phyloP scores from a whole-genome alignment of 2,329 filamentous ascomycete species.

The Sporothrix curviconia region DNA sequence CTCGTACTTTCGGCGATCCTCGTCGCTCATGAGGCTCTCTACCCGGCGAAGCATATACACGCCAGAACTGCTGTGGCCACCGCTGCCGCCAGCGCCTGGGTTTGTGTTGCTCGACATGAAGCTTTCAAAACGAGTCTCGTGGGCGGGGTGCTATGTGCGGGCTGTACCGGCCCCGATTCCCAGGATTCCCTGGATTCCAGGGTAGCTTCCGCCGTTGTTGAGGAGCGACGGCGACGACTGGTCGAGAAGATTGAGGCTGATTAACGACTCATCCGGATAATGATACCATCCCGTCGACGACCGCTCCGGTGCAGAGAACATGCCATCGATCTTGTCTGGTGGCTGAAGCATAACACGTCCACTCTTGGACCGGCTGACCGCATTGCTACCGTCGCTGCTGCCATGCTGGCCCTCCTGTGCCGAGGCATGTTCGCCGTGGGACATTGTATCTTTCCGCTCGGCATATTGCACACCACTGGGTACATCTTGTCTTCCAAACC shows the following conservation, averaged over 20 bases:
- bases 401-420: background rate
- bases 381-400: no score
- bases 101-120: conserved; percentile 51
- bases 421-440: background rate
- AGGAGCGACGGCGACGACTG: conserved; percentile 19
- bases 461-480: background rate
- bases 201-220: conserved; percentile 33
- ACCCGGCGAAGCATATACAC: conserved; percentile 62
- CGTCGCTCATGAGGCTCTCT: conserved; percentile 70
- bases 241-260: conserved; percentile 41
- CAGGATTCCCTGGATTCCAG: no score
- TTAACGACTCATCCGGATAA: conserved; percentile 59
- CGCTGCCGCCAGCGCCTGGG: background rate
- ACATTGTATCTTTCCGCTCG: background rate
- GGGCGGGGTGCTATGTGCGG: conserved; percentile 43
- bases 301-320: conserved; percentile 66
- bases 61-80: conserved; percentile 37
- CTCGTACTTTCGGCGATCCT: conserved; percentile 68
- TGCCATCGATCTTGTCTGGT: conserved; percentile 66
- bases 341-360: conserved; percentile 53
- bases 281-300: conserved; percentile 63
- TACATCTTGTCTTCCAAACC: background rate
- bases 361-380: conserved; percentile 43
- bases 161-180: background rate
- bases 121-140: conserved; percentile 62